phyloP scores from a whole-genome alignment of 73 alveolate genomes.

The Diophrys sp. region DNA sequence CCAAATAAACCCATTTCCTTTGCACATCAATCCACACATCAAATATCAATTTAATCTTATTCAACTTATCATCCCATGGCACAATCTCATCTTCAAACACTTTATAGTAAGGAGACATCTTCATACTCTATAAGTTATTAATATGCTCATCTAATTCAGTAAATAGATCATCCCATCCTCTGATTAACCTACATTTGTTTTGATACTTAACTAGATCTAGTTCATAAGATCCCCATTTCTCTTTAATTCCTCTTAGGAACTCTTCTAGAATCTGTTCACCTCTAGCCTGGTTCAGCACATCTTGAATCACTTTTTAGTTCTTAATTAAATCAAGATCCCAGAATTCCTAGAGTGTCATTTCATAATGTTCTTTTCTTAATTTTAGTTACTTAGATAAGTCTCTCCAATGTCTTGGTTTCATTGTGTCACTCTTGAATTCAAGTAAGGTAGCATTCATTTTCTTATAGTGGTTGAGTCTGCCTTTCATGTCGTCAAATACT shows the following conservation, averaged over 20 bases:
- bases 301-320: conserved; percentile 84
- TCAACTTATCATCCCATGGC: conserved; percentile 98
- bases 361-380: conserved; percentile 71
- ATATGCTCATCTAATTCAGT: conserved; percentile 97
- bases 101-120: conserved; percentile 97
- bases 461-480: conserved; percentile 72
- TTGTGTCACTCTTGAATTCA: conserved; percentile 97
- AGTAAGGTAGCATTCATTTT: conserved; percentile 81
- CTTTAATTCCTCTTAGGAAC: conserved; percentile 81
- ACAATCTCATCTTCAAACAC: conserved; percentile 95
- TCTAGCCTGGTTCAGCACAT: conserved; percentile 88
- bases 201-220: conserved; percentile 95
- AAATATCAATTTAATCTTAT: conserved; percentile 92
- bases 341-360: conserved; percentile 65
- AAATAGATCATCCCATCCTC: conserved; percentile 99
- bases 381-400: conserved; percentile 71
- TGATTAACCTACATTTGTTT: conserved; percentile 95
- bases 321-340: conserved; percentile 84
- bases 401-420: conserved; percentile 98
- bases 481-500: conserved; percentile 95
- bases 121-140: conserved; percentile 61
- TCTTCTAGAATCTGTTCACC: conserved; percentile 97
- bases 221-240: conserved; percentile 90
- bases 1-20: conserved; percentile 99
- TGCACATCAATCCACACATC: conserved; percentile 99